Evolutionary conservation across 352 stramenopile genomes (phyloP).

Genomic region (Pythium brachiatum): DNA sequence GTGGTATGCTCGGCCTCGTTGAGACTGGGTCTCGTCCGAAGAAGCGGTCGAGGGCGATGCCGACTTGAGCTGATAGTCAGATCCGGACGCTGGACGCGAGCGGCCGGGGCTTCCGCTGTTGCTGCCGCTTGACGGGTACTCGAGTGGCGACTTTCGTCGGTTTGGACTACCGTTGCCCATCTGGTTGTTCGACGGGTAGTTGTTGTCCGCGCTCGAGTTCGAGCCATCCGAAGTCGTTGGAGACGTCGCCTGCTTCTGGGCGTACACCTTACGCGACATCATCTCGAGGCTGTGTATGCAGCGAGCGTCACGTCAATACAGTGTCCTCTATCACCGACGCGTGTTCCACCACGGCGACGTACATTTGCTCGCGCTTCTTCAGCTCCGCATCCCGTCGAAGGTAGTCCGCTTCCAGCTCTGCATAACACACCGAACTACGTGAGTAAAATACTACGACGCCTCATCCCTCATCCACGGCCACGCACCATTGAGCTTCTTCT

Average conservation of each 20-base stretch:
- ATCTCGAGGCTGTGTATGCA: slow-evolving; percentile 52
- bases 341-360: slow-evolving; percentile 16
- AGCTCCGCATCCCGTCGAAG: slow-evolving; percentile 74
- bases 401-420: slow-evolving; percentile 79
- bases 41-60: neutral
- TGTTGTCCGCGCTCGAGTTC: slow-evolving; percentile 77
- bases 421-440: too few species aligned
- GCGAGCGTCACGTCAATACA: neutral
- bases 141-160: slow-evolving; percentile 18
- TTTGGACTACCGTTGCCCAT: slow-evolving; percentile 22
- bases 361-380: slow-evolving; percentile 87
- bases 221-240: slow-evolving; percentile 76
- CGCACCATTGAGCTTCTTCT: slow-evolving; percentile 83
- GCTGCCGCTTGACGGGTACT: slow-evolving; percentile 28
- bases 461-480: too few species aligned
- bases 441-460: too few species aligned
- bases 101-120: slow-evolving; percentile 47
- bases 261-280: slow-evolving; percentile 77
- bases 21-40: slow-evolving; percentile 12
- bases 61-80: slow-evolving; percentile 24
- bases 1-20: slow-evolving; percentile 12
- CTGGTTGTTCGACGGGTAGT: slow-evolving; percentile 39
- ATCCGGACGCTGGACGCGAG: slow-evolving; percentile 11
- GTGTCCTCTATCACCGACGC: neutral
- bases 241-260: slow-evolving; percentile 53